Evolutionary conservation across 129 eudicot genomes (phyloP).

Genomic region (Erigeron canadensis): DNA sequence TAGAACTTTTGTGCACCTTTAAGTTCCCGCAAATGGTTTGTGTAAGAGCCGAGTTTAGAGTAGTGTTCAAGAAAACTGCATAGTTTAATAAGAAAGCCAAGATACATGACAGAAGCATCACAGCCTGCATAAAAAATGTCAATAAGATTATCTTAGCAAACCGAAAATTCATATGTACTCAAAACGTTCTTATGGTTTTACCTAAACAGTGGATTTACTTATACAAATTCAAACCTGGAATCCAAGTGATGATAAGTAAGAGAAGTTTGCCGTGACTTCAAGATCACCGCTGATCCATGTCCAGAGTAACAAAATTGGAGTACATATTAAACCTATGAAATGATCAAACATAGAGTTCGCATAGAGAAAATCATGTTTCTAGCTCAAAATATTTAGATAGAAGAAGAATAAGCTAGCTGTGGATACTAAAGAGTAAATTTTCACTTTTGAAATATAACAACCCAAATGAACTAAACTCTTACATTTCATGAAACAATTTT

Average conservation of each 20-base stretch:
- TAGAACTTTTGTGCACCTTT: constrained; percentile 37
- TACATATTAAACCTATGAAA: constrained; percentile 41
- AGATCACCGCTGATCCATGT: constrained; percentile 52
- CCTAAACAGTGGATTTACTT: neutral
- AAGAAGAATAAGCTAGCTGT: no score
- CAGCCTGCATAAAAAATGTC: constrained; percentile 26
- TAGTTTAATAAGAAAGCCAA: constrained; percentile 56
- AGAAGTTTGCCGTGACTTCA: constrained; percentile 38
- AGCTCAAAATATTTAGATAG: no score
- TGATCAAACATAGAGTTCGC: no score
- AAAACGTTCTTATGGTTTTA: neutral
- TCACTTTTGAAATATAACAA: no score
- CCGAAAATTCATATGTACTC: neutral
- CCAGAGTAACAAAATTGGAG: constrained; percentile 52
- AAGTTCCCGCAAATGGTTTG: constrained; percentile 59
- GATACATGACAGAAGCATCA: constrained; percentile 53
- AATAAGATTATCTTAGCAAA: neutral
- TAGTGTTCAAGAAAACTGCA: constrained; percentile 47
- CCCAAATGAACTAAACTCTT: no score
- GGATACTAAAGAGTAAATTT: no score
- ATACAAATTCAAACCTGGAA: constrained; percentile 40
- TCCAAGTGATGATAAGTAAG: constrained; percentile 37
- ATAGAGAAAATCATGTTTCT: no score
- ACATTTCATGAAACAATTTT: no score
- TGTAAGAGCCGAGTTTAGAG: constrained; percentile 59